A percentile compares a stretch with the other conserved stretches of the same genome.
Evolutionary conservation across 2,329 filamentous ascomycete genomes (phyloP).

Genomic region (Trichoderma sp.): DNA sequence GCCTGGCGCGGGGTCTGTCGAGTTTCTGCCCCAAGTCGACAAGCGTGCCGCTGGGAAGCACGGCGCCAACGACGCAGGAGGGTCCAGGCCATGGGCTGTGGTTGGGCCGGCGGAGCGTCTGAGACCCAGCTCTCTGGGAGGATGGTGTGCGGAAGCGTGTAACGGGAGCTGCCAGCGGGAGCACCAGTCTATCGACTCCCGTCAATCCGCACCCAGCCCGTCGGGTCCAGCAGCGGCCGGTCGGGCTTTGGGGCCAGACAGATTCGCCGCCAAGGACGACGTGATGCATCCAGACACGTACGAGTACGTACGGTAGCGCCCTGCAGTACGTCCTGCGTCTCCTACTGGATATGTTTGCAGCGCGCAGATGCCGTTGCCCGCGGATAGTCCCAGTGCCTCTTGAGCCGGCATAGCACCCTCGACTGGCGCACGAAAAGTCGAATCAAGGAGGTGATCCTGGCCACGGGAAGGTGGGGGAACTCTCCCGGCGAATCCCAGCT

Average conservation of each 20-base stretch:
- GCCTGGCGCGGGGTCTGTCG: constrained; percentile 27
- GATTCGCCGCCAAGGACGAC: constrained; percentile 14
- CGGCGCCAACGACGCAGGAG: constrained; percentile 8
- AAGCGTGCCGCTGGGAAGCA: constrained; percentile 1
- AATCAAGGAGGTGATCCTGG: constrained; percentile 11
- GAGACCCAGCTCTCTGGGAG: constrained; percentile 28
- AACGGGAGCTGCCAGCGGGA: constrained; percentile 28
- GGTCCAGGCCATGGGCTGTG: constrained; percentile 12
- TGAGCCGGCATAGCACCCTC: neutral
- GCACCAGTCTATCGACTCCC: constrained; percentile 25
- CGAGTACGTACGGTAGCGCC: constrained; percentile 17
- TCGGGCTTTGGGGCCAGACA: constrained; percentile 22
- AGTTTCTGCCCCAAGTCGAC: constrained; percentile 6
- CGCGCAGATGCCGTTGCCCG: neutral
- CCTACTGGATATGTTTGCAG: neutral
- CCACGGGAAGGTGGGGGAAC: constrained; percentile 19
- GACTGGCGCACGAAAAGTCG: neutral
- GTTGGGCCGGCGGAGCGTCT: constrained; percentile 13
- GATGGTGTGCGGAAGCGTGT: constrained; percentile 28
- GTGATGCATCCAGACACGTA: neutral
- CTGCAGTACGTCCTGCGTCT: constrained; percentile 20
- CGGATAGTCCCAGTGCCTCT: neutral
- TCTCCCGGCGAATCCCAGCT: constrained; percentile 13
- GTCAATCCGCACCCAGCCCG: constrained; percentile 29
- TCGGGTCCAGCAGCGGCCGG: constrained; percentile 29